Conservation (phyloP, 1,139 yeast genomes). For the Lodderomyces parapsilosis region DNA sequence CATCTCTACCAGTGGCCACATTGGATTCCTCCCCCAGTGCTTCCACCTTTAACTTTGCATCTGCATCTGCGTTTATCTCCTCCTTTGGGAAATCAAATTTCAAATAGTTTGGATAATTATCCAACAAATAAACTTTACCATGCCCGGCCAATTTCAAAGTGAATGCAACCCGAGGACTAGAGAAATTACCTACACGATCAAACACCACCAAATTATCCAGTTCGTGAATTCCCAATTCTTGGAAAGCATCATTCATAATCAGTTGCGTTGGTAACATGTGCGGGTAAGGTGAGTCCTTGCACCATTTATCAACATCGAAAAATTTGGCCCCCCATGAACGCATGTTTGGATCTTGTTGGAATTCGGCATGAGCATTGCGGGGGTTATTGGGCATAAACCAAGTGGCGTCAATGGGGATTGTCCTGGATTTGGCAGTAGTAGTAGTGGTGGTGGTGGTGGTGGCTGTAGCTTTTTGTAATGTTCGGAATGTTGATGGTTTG, state of each 20-base stretch:
- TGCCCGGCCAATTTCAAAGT: slow-evolving; percentile 80
- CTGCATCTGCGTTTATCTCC: not conserved
- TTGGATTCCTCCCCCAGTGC: no score
- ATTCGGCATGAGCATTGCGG: slow-evolving; percentile 58
- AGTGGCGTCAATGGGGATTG: slow-evolving; percentile 79
- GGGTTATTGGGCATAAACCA: slow-evolving; percentile 88
- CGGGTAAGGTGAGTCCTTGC: slow-evolving; percentile 62
- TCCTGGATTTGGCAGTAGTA: not conserved
- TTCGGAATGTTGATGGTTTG: slow-evolving; percentile 7
- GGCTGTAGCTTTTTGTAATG: slow-evolving; percentile 1
- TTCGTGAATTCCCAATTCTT: slow-evolving; percentile 43
- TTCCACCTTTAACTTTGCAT: not conserved
- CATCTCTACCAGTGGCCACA: not conserved
- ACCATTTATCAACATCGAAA: slow-evolving; percentile 77
- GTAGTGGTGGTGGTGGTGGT: not conserved
- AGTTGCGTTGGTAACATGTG: slow-evolving; percentile 79
- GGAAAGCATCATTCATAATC: slow-evolving; percentile 54
- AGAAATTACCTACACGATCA: slow-evolving; percentile 80
- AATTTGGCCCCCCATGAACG: slow-evolving; percentile 61
- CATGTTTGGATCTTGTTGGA: slow-evolving; percentile 52
- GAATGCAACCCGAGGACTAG: slow-evolving; percentile 92
- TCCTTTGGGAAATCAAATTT: slow-evolving; percentile 25
- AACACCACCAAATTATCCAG: slow-evolving; percentile 74
- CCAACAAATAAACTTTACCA: slow-evolving; percentile 60
- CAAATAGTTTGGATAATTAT: slow-evolving; percentile 60